These are phyloP conservation scores for Coleophoma eucalyptorum DNA, from an alignment of 2,329 filamentous ascomycete genomes.

Conservation along the genomic window DNA sequence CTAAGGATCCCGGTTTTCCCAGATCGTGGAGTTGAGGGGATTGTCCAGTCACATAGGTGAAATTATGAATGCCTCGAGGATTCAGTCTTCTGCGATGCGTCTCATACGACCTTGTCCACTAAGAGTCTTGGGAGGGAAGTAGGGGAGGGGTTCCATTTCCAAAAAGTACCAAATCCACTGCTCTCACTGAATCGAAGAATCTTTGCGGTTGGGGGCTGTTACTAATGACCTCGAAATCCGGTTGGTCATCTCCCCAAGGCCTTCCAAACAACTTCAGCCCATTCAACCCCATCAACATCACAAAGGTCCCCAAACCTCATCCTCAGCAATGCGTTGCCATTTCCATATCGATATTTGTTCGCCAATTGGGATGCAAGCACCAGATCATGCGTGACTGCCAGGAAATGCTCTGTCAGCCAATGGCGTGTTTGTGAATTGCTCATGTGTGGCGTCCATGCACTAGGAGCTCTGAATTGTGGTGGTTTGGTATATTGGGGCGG, in stretches of 20 bases:
- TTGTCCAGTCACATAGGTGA: no score
- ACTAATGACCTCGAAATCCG: neutral
- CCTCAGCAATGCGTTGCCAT: neutral
- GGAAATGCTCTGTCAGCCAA: neutral
- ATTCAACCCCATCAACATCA: neutral
- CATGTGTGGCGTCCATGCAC: neutral
- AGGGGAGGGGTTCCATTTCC: no score
- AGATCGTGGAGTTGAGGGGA: no score
- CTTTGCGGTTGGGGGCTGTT: no score
- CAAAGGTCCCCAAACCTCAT: neutral
- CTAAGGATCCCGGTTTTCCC: no score
- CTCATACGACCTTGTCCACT: no score
- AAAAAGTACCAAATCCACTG: no score
- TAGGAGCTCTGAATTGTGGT: neutral
- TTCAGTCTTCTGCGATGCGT: no score
- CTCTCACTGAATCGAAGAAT: no score
- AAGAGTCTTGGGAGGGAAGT: no score
- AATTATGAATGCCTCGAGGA: no score
- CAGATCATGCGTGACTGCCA: neutral
- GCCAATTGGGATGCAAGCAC: neutral
- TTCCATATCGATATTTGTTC: neutral
- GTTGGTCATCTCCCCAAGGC: neutral
- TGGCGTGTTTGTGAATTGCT: neutral
- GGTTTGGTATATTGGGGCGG: neutral
- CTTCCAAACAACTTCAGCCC: neutral